Evolutionary conservation across 2,329 filamentous ascomycete species (phyloP), one percentile per base, ranked within the genome.

Genomic region (Beauveria sp.): DNA sequence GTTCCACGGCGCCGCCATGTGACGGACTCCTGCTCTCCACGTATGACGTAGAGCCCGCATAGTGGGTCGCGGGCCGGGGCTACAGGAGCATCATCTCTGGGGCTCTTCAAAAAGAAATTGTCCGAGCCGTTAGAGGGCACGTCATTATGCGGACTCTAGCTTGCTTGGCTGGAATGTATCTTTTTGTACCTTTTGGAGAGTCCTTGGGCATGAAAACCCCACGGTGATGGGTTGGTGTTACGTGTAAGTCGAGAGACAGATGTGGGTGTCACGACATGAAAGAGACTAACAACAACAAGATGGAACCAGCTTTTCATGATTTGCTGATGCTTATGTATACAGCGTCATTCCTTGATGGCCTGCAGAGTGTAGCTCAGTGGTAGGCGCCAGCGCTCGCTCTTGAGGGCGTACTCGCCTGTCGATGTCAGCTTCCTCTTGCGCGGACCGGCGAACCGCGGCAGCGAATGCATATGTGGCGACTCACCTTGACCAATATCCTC

Each of bases 341-440:
- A 43, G 16, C 24, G 10, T 43, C 51, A 58, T 10, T 57, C 56
- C 56, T 64, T 65, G 14, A 65, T 26, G 6, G 64, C 64, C 43
- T 64, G 64, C 2, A 65, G 60, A 12, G 64, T 65, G 38, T 64
- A 65, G 1, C 63, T 60, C 26, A 57, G 50, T 6, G 64, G 64
- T 31, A 65, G 2, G 8, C 64, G 45, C 64, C 63, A 64, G 16
- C 56, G 63, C 40, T 50, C 55, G 10, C 55, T 62, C 45, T 56
- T 64, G 14, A 65, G 45, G 1, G 59, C 51, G 20, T 57, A 63
- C 26, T 65, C 64, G 40, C 60, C 64, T 65, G 10, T 6, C 5
- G 16, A 22, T 8, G 50, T 63, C 26, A 61, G 49, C 48, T 28
- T 26, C n/a, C 42, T n/a, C 18, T n/a, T 43, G 40, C 12, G 34